Evolutionary conservation across 2,329 filamentous ascomycete species (phyloP).

Genomic region (Fusarium buxicola): DNA sequence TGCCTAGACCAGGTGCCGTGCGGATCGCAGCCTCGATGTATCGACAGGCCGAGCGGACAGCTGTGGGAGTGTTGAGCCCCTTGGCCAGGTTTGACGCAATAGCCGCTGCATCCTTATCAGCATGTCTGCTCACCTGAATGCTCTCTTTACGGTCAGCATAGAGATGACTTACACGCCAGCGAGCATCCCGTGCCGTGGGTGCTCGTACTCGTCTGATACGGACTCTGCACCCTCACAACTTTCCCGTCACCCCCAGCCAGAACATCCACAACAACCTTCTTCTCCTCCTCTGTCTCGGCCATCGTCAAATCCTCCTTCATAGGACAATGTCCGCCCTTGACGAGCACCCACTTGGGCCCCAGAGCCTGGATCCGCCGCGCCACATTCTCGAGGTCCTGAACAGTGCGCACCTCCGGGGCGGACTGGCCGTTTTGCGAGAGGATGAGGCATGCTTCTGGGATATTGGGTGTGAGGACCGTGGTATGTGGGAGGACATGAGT

Average conservation of each 20-base stretch:
- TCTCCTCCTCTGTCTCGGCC: constrained; percentile 69
- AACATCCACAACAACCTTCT: constrained; percentile 79
- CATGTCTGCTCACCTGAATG: not conserved
- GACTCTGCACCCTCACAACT: constrained; percentile 73
- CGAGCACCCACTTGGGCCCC: constrained; percentile 82
- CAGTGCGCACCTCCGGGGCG: constrained; percentile 58
- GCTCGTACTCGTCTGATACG: constrained; percentile 78
- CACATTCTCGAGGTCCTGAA: constrained; percentile 75
- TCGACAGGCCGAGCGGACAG: constrained; percentile 75
- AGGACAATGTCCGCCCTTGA: constrained; percentile 93
- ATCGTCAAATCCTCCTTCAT: constrained; percentile 72
- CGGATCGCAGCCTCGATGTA: constrained; percentile 80
- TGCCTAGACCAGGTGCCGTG: constrained; percentile 70
- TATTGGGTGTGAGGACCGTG: constrained; percentile 80
- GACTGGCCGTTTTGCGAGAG: constrained; percentile 63
- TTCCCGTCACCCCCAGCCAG: constrained; percentile 70
- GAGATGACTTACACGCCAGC: constrained; percentile 76
- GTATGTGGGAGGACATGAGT: constrained; percentile 71
- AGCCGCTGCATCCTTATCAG: constrained; percentile 62
- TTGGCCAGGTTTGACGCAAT: constrained; percentile 79
- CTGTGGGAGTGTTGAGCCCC: constrained; percentile 65
- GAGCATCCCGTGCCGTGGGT: constrained; percentile 97
- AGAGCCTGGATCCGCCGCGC: constrained; percentile 74
- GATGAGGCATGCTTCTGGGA: constrained; percentile 78
- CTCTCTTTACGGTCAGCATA: not conserved